Percentiles rank a stretch among this genome's conserved stretches.
These are phyloP conservation scores for Porpolomopsis calyptriformis DNA, from an alignment of 768 basidiomycete species.

Conservation along the genomic window DNA sequence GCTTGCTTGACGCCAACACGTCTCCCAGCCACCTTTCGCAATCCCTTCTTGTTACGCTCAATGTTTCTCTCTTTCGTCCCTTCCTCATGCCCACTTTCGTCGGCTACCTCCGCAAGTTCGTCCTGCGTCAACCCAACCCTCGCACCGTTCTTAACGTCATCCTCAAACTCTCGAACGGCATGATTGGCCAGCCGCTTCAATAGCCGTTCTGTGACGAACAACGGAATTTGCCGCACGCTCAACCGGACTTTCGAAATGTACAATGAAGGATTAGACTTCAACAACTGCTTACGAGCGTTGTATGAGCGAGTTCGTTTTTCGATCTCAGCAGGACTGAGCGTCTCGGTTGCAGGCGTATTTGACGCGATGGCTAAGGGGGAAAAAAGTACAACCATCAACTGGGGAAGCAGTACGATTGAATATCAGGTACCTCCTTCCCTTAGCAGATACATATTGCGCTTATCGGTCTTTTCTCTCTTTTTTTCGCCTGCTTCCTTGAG, in stretches of 20 bases:
- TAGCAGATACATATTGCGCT: slow-evolving; percentile 90
- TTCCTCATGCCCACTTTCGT: too few relatives aligned
- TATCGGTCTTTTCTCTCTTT: slow-evolving; percentile 80
- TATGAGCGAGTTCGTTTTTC: slow-evolving; percentile 80
- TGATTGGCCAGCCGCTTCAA: slow-evolving; percentile 82
- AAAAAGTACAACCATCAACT: slow-evolving; percentile 5
- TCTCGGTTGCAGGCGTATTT: slow-evolving; percentile 68
- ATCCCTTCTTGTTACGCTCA: slow-evolving; percentile 17
- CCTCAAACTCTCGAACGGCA: slow-evolving; percentile 67
- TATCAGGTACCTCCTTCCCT: slow-evolving; percentile 78
- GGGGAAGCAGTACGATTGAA: not conserved
- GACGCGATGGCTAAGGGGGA: slow-evolving; percentile 69
- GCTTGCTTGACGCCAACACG: slow-evolving; percentile 63
- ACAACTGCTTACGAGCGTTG: slow-evolving; percentile 70
- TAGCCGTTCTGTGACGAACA: slow-evolving; percentile 81
- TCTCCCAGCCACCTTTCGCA: slow-evolving; percentile 15
- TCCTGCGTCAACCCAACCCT: slow-evolving; percentile 59
- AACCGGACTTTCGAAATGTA: slow-evolving; percentile 93
- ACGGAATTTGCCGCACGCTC: slow-evolving; percentile 85
- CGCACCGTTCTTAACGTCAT: slow-evolving; percentile 55
- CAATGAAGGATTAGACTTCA: slow-evolving; percentile 86
- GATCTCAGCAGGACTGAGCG: slow-evolving; percentile 62
- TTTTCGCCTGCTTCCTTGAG: slow-evolving; percentile 84
- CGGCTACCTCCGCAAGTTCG: slow-evolving; percentile 46
- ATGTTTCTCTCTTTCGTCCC: slow-evolving; percentile 17